Conservation (phyloP, 176 grass and related monocot species). For the Rhynchospora pubera region DNA sequence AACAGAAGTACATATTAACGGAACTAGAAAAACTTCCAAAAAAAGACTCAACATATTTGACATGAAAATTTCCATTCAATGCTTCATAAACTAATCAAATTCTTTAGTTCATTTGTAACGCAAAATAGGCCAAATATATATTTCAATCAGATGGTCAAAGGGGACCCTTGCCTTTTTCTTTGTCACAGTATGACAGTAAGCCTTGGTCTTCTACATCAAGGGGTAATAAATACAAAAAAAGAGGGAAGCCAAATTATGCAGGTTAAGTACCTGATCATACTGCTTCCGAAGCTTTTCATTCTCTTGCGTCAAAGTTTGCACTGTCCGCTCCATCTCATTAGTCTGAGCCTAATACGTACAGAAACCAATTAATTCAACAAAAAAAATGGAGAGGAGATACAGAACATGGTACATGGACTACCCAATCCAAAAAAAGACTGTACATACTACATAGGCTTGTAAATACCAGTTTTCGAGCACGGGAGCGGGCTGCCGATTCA, state of each 20-base stretch:
- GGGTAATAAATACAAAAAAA: background rate
- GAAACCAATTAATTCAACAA: background rate
- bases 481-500: slow-evolving; percentile 24
- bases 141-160: background rate
- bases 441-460: no score
- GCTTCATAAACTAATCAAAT: background rate
- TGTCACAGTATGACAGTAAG: no score
- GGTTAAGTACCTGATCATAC: slow-evolving; percentile 1
- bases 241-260: background rate
- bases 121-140: background rate
- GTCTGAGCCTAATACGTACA: slow-evolving; percentile 13
- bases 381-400: background rate
- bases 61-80: background rate
- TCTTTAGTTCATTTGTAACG: no score
- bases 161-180: no score
- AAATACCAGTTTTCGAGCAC: slow-evolving; percentile 25
- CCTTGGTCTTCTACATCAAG: background rate
- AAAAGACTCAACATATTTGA: background rate
- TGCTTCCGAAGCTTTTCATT: slow-evolving; percentile 20
- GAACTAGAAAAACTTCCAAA: background rate
- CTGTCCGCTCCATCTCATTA: slow-evolving; percentile 2
- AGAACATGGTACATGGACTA: background rate
- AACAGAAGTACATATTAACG: background rate
- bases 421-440: background rate
- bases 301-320: background rate